Base-by-base conservation (phyloP, 176 grass and related monocot species). In the Triticum turgidum region DNA sequence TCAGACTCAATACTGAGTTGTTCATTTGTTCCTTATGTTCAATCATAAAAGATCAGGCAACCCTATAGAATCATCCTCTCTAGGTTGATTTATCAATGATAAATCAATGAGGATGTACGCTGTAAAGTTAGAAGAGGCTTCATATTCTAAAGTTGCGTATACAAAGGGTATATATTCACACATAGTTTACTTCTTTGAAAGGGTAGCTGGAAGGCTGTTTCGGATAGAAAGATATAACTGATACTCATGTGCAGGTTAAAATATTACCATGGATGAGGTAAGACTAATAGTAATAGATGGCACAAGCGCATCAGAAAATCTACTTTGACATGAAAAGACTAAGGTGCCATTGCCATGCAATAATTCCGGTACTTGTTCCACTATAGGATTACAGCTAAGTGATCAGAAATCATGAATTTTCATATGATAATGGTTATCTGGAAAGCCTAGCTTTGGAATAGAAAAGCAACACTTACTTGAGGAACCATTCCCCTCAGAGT, bases 401-500 rank as follows among this genome's bases (percentile, higher is more conserved):
- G 22, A 42, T 33, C 14, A 32, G 3, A 84, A 51, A 51, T 10
- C 44, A 14, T 32, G 6, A 84, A 51, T 56, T 22, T 30, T 41
- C 34, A 88, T 30, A 0, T 7, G 21, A 51, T 72, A 54, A 32
- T 84, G 75, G 34, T 63, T n/a, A 15, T 37, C 5, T 77, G 29
- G 47, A 83, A 88, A 47, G 8, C 22, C 72, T 58, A 76, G 38
- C 4, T 1, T 54, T 54, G 51, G 51, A 64, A 59, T 47, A 9
- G 49, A 15, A 81, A 58, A 13, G 11, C 61, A 86, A 66, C 34
- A 94, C 94, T 96, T 85, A 96, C 97, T 91, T 98, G 96, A 82
- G 97, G 97, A 96, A 90, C 94, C 94, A 92, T 96, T 87, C 85
- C 94, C 87, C 89, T 89, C 78, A 96, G 80, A 11, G n/a, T 49